Evolutionary conservation across 176 grass and related monocot genomes (phyloP).

Genomic region (Metroxylon sagu): DNA sequence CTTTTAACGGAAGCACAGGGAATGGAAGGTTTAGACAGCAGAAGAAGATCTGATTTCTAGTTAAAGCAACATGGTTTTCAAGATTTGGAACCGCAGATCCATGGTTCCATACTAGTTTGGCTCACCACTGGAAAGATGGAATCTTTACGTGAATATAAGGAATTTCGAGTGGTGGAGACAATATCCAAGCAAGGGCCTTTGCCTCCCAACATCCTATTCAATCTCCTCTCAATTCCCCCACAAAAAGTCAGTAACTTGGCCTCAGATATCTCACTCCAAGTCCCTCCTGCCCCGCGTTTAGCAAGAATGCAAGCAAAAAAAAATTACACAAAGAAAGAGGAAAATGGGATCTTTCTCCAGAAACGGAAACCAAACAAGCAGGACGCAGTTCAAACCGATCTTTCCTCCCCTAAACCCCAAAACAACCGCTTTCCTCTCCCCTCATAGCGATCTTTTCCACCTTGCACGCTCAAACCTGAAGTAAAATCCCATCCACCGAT

Average conservation of each 20-base stretch:
- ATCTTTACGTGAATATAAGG: background rate
- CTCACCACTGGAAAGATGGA: background rate
- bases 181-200: constrained; percentile 1
- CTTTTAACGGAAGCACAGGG: constrained; percentile 19
- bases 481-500: constrained; percentile 6
- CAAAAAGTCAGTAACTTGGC: constrained; percentile 10
- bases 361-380: constrained; percentile 24
- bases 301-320: too few species aligned
- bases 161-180: constrained; percentile 1
- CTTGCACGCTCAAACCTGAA: constrained; percentile 13
- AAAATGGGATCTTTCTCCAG: constrained; percentile 31
- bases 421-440: background rate
- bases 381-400: constrained; percentile 1
- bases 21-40: constrained; percentile 6
- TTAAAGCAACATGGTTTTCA: constrained; percentile 8
- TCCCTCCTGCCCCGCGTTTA: background rate
- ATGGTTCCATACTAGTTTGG: too few species aligned
- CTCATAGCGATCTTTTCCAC: constrained; percentile 27
- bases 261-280: constrained; percentile 11
- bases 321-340: background rate
- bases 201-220: constrained; percentile 9
- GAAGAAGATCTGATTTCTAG: constrained; percentile 1
- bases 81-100: background rate
- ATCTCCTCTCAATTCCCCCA: constrained; percentile 15
- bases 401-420: background rate